These are phyloP conservation scores for Acanthamoeba healyi DNA, from an alignment of 208 protist species.

Conservation along the genomic window DNA sequence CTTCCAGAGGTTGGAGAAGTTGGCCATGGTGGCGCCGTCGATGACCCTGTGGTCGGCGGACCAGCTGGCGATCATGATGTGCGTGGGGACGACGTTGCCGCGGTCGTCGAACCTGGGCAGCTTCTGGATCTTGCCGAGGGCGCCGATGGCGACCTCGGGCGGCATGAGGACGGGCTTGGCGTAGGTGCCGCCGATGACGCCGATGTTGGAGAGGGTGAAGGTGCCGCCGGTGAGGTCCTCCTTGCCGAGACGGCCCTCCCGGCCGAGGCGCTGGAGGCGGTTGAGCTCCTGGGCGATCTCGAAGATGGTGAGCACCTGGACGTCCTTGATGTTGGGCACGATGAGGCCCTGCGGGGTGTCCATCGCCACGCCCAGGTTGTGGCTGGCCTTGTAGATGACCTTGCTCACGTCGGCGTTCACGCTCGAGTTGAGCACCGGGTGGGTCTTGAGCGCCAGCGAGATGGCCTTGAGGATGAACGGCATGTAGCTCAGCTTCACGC, in stretches of 20 bases:
- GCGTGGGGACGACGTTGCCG: constrained; percentile 89
- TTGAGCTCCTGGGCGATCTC: constrained; percentile 95
- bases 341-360: constrained; percentile 96
- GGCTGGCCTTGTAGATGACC: constrained; percentile 88
- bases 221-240: constrained; percentile 90
- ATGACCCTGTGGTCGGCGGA: constrained; percentile 97
- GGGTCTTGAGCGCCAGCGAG: constrained; percentile 93
- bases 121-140: constrained; percentile 93
- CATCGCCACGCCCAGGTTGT: constrained; percentile 97
- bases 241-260: constrained; percentile 54
- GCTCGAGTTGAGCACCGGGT: constrained; percentile 93
- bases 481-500: constrained; percentile 94
- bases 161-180: constrained; percentile 93
- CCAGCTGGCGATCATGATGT: constrained; percentile 89
- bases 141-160: constrained; percentile 96
- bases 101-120: constrained; percentile 92
- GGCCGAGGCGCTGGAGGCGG: constrained; percentile 87
- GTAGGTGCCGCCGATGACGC: constrained; percentile 95
- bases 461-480: constrained; percentile 96
- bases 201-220: constrained; percentile 97
- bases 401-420: constrained; percentile 88
- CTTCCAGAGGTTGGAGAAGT: constrained; percentile 94
- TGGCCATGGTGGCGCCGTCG: constrained; percentile 97
- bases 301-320: constrained; percentile 92
- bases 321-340: constrained; percentile 95